A percentile compares a stretch with the other conserved stretches of the same genome.
Conservation (phyloP, 2,329 filamentous ascomycete species). For the Ilyonectria sp. region DNA sequence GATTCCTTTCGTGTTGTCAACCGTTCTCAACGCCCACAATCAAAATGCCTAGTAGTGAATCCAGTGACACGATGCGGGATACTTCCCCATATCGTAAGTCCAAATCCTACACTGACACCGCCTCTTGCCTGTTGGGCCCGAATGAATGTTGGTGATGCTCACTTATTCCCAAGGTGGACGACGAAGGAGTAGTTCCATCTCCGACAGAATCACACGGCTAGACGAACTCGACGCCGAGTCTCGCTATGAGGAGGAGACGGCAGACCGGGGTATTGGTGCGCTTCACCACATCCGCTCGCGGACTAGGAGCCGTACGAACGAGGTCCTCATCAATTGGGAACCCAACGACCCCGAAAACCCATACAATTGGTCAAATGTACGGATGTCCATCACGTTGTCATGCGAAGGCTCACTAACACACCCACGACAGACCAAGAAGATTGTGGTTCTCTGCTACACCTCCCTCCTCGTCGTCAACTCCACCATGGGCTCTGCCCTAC, state of each 20-base stretch:
- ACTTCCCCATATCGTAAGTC: constrained; percentile 47
- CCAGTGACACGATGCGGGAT: constrained; percentile 47
- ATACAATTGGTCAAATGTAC: constrained; percentile 64
- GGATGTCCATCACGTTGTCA: constrained; percentile 12
- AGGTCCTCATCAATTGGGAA: constrained; percentile 62
- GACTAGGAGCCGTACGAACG: constrained; percentile 51
- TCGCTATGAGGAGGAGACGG: constrained; percentile 59
- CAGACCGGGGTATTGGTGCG: constrained; percentile 53
- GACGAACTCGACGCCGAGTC: constrained; percentile 59
- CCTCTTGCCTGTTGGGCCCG: not conserved
- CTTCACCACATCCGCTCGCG: constrained; percentile 54
- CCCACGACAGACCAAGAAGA: constrained; percentile 65
- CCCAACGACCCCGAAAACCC: constrained; percentile 66
- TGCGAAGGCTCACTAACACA: constrained; percentile 1
- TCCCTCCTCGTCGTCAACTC: constrained; percentile 76
- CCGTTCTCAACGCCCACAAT: constrained; percentile 12
- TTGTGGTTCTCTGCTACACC: constrained; percentile 66
- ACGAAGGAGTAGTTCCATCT: constrained; percentile 42
- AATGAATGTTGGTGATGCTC: constrained; percentile 28
- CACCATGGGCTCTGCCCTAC: constrained; percentile 76
- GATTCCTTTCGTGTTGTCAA: constrained; percentile 9
- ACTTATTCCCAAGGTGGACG: constrained; percentile 42
- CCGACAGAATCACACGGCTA: constrained; percentile 45
- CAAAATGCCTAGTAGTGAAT: constrained; percentile 46
- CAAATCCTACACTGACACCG: constrained; percentile 4